Percentiles rank a stretch among this genome's conserved stretches.
Conservation (phyloP, 805 yeast species). For the Metschnikowia arizonensis region DNA sequence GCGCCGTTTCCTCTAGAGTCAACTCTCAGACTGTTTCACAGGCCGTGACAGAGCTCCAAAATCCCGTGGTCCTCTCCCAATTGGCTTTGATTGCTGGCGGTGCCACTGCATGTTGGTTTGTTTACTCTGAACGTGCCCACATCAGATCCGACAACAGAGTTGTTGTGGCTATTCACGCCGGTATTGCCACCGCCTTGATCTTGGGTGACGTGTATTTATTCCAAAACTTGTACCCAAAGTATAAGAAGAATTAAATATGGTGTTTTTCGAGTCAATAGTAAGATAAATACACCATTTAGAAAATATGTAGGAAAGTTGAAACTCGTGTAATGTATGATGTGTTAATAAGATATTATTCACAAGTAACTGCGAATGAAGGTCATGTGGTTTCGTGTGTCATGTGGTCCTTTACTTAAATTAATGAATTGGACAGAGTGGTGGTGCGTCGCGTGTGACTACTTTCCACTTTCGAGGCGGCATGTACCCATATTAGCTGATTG, state of each 20-base stretch:
- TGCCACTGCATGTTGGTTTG: conserved; percentile 45
- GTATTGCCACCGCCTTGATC: conserved; percentile 51
- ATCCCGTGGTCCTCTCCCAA: conserved; percentile 60
- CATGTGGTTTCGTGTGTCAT: not conserved
- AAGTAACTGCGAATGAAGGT: no score
- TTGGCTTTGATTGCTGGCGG: conserved; percentile 46
- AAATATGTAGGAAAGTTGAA: not conserved
- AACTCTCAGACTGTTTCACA: conserved; percentile 16
- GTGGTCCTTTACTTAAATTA: not conserved
- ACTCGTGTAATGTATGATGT: no score
- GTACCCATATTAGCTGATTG: not conserved
- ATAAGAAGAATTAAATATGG: conserved; percentile 34
- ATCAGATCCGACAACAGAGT: conserved; percentile 36
- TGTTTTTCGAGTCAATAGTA: not conserved
- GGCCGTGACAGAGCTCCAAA: conserved; percentile 44
- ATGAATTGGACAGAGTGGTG: not conserved
- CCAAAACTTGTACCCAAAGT: conserved; percentile 51
- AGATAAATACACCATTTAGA: not conserved
- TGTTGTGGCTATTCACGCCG: conserved; percentile 47
- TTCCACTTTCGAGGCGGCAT: not conserved
- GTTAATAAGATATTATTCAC: no score
- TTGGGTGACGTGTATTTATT: conserved; percentile 53
- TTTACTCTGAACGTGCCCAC: conserved; percentile 49
- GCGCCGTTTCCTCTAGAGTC: conserved; percentile 13
- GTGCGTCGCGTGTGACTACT: not conserved